Conservation (phyloP, 345 rosid species). For the Populus pruinosa region DNA sequence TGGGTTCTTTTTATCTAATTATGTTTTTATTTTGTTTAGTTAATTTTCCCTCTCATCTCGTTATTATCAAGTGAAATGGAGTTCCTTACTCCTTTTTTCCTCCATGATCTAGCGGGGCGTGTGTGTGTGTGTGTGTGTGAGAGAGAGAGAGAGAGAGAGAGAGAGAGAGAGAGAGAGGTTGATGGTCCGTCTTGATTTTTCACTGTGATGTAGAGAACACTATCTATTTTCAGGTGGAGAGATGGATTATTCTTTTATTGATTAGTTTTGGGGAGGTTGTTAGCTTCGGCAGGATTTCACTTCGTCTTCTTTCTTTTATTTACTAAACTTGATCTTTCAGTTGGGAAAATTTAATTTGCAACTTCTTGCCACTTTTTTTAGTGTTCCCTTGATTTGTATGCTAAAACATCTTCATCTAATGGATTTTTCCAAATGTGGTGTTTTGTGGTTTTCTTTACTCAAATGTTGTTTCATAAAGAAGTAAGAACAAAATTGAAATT, state of each 20-base stretch:
- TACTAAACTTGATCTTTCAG: neutral
- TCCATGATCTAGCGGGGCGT: neutral
- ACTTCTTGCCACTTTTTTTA: neutral
- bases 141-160: neutral
- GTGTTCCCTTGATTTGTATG: neutral
- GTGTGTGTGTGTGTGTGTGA: neutral
- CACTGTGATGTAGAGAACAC: slow-evolving; percentile 4
- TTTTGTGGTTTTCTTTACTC: neutral
- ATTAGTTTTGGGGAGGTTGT: slow-evolving; percentile 38
- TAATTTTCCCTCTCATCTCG: neutral
- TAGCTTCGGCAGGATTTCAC: slow-evolving; percentile 21
- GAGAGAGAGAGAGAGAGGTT: neutral
- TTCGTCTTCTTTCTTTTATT: slow-evolving; percentile 8
- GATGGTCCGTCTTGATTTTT: slow-evolving; percentile 8
- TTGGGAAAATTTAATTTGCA: slow-evolving; percentile 6
- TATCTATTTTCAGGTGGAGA: neutral
- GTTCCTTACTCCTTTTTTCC: neutral
- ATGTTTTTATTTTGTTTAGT: neutral
- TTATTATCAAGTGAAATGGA: neutral
- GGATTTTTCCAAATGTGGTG: slow-evolving; percentile 8
- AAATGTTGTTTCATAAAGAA: neutral
- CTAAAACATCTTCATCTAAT: neutral
- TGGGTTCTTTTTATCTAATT: neutral
- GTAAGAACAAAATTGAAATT: neutral
- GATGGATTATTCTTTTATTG: slow-evolving; percentile 26